Evolutionary conservation across 139 green algal genomes (phyloP), one percentile per base, ranked within the genome.

Genomic region (Deuterostichococcus epilithicus): DNA sequence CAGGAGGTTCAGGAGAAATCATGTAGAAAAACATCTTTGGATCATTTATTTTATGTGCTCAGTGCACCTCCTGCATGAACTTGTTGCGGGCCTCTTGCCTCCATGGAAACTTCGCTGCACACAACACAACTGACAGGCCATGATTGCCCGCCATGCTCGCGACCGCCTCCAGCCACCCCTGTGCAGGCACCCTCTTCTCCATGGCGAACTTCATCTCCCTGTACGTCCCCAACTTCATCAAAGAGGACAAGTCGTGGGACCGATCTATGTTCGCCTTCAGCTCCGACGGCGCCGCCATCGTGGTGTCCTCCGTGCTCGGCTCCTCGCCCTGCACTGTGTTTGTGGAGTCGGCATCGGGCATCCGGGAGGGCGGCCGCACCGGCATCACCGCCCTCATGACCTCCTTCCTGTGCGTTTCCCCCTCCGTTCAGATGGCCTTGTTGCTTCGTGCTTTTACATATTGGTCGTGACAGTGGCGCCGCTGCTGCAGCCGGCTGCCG

Each of bases 311-410:
- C n/a, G 68, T 88, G 68, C 78, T 88, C 69, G 86, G 86, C 39
- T 76, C 68, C 10, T 82, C 72, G 26, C 81, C 86, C 25, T 73
- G 87, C 36, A 86, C 82, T 28, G 87, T 81, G 25, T 90, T 87
- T 52, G 83, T 91, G 3, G 86, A 90, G 77, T 78, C 42, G 0
- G 84, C 86, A 0, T 47, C 83, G 0, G 86, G 78, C 0, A 81
- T 90, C 44, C 38, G 81, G 0, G 86, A 90, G 80, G 86, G 86
- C 26, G 86, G 86, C 28, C 63, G 86, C n/a, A 90, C 83, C 0
- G 87, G 87, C 18, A 33, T 92, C 2, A 83, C 86, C 0, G 82
- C 87, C 0, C 35, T 91, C 20, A 76, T 85, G 6, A 77, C 70
- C 33, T 47, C 78, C 1, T 69, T 86, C 44, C 83, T 88, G 23